Percentiles rank a stretch among this genome's conserved stretches.
Evolutionary conservation across 2,329 filamentous ascomycete genomes (phyloP).

Genomic region (Ambrosiella cleistominuta): DNA sequence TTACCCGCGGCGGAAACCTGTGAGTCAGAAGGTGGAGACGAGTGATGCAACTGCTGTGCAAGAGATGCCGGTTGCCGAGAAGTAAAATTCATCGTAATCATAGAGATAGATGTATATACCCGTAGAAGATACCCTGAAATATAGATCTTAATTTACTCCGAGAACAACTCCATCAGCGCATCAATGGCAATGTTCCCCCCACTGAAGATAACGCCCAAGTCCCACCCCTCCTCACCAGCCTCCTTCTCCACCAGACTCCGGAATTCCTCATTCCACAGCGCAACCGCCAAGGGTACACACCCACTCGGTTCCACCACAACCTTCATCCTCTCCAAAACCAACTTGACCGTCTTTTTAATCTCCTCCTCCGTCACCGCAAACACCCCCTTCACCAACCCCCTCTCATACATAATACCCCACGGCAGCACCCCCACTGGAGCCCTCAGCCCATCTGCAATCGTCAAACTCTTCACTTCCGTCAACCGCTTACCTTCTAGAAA

Average conservation of each 20-base stretch:
- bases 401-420: conserved; percentile 60
- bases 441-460: conserved; percentile 74
- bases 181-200: conserved; percentile 43
- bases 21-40: neutral
- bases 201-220: conserved; percentile 41
- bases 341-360: conserved; percentile 56
- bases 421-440: conserved; percentile 64
- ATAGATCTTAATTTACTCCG: conserved; percentile 3
- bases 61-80: neutral
- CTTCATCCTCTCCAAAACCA: conserved; percentile 80
- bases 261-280: conserved; percentile 75
- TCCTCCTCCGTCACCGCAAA: conserved; percentile 63
- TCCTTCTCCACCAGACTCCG: conserved; percentile 50
- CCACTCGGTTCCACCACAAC: conserved; percentile 77
- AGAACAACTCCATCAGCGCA: conserved; percentile 34
- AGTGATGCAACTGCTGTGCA: neutral
- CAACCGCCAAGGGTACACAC: conserved; percentile 67
- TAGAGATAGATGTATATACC: neutral
- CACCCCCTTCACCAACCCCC: conserved; percentile 50
- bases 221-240: conserved; percentile 57
- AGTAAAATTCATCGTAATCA: neutral
- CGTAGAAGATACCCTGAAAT: neutral
- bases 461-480: conserved; percentile 51
- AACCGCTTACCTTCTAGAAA: conserved; percentile 48
- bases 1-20: conserved; percentile 2